Percentiles rank a stretch among this genome's conserved stretches.
phyloP scores from a whole-genome alignment of 1,284 basidiomycete species.

The Tylopilus orsonianus region DNA sequence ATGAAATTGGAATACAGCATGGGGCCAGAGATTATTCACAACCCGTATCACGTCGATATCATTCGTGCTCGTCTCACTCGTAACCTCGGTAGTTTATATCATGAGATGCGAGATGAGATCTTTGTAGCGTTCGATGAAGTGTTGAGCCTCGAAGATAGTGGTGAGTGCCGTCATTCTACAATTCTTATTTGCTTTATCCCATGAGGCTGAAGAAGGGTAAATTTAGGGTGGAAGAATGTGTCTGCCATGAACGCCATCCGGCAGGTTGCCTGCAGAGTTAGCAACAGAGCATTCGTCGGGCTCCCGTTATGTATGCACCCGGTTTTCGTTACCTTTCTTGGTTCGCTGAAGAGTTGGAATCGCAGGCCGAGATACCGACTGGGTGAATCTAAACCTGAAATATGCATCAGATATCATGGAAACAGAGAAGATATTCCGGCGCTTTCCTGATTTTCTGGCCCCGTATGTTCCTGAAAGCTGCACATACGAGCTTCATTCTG shows the following conservation, averaged over 20 bases:
- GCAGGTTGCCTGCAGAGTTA: conserved; percentile 32
- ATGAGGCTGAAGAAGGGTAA: too few relatives aligned
- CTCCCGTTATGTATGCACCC: conserved; percentile 36
- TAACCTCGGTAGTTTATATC: conserved; percentile 26
- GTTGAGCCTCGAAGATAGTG: conserved; percentile 16
- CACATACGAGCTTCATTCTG: not conserved
- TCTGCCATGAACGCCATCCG: conserved; percentile 16
- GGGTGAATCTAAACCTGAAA: conserved; percentile 32
- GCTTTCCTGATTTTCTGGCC: conserved; percentile 39
- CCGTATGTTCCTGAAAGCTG: conserved; percentile 31
- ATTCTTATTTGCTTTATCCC: not conserved
- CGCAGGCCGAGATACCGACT: conserved; percentile 41
- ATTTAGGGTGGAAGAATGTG: conserved; percentile 29
- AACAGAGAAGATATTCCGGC: conserved; percentile 27
- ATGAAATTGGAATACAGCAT: conserved; percentile 30
- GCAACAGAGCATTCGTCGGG: conserved; percentile 40
- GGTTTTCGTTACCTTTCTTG: not conserved
- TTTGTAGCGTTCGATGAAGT: conserved; percentile 29
- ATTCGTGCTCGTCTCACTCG: conserved; percentile 32
- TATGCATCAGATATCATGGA: conserved; percentile 36
- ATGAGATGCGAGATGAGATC: conserved; percentile 36
- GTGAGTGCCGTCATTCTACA: conserved; percentile 3
- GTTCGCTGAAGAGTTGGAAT: not conserved
- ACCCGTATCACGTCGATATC: conserved; percentile 31
- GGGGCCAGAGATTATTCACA: conserved; percentile 22